These are phyloP conservation scores for Bjerkandera adusta DNA, from an alignment of 1,284 basidiomycete species.

Conservation along the genomic window DNA sequence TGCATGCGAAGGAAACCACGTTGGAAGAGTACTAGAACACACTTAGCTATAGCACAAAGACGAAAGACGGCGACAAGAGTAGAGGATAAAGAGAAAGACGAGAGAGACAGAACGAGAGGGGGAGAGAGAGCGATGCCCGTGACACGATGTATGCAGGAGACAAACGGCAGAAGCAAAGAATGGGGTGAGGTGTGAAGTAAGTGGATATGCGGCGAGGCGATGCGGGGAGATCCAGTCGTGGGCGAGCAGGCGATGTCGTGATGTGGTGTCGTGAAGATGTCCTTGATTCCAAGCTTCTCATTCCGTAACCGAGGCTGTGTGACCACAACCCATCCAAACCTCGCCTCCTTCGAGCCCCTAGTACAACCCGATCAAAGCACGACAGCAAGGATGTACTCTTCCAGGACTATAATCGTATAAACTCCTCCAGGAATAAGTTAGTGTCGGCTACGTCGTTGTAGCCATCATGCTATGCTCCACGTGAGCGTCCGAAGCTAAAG, in stretches of 20 bases:
- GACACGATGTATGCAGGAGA: constrained; percentile 19
- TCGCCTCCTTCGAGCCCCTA: too few relatives aligned
- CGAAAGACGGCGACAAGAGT: constrained; percentile 14
- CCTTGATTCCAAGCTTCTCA: constrained; percentile 5
- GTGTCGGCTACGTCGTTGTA: constrained; percentile 20
- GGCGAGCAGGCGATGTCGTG: too few relatives aligned
- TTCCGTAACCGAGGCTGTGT: too few relatives aligned
- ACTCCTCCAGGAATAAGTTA: constrained; percentile 15
- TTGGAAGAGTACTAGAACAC: constrained; percentile 20
- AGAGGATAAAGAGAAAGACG: constrained; percentile 16
- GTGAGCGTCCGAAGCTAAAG: neutral
- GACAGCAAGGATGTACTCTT: constrained; percentile 12
- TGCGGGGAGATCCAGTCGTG: too few relatives aligned
- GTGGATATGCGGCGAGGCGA: too few relatives aligned
- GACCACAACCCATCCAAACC: too few relatives aligned
- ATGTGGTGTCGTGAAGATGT: too few relatives aligned
- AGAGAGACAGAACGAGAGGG: constrained; percentile 15
- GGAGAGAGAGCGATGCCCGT: constrained; percentile 16
- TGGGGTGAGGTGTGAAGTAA: constrained; percentile 13
- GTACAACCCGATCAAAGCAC: too few relatives aligned
- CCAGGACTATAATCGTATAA: constrained; percentile 31
- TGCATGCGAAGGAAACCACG: constrained; percentile 4
- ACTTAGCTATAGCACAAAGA: constrained; percentile 26
- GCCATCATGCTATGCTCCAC: constrained; percentile 28
- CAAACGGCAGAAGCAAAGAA: constrained; percentile 15